Evolutionary conservation across 352 stramenopile genomes (phyloP).

Genomic region (Phytophthora sp.): DNA sequence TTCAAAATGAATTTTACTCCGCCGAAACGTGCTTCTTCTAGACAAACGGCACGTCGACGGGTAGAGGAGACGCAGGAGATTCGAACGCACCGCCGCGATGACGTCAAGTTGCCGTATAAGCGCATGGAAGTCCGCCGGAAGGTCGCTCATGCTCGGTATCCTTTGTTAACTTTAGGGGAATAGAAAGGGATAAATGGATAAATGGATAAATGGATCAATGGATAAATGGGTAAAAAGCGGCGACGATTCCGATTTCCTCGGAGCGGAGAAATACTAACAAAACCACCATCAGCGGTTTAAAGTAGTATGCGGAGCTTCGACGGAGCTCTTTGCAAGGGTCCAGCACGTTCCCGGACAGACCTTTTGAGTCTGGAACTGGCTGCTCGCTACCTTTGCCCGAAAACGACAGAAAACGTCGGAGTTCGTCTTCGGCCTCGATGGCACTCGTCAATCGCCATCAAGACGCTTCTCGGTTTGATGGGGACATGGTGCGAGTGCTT

Average conservation of each 20-base stretch:
- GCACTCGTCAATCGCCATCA: neutral
- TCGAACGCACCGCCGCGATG: conserved; percentile 34
- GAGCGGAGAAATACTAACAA: neutral
- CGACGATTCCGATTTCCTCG: neutral
- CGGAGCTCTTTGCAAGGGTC: neutral
- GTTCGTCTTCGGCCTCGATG: neutral
- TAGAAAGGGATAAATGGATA: neutral
- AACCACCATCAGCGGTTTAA: neutral
- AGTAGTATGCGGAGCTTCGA: too few species aligned
- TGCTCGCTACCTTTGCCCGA: neutral
- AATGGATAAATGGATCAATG: neutral
- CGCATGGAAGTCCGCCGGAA: conserved; percentile 41
- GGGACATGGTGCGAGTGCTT: conserved; percentile 5
- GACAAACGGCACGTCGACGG: neutral
- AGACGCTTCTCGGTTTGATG: neutral
- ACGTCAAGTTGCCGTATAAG: conserved; percentile 38
- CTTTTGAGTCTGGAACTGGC: neutral
- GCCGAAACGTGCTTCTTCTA: neutral
- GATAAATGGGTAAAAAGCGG: neutral
- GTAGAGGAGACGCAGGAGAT: neutral
- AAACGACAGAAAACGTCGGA: neutral
- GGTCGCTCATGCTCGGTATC: conserved; percentile 20
- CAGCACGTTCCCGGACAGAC: neutral
- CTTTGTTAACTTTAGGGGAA: neutral
- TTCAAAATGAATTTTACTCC: neutral